Conservation (phyloP, 116 monocot species). For the Zostera marina region DNA sequence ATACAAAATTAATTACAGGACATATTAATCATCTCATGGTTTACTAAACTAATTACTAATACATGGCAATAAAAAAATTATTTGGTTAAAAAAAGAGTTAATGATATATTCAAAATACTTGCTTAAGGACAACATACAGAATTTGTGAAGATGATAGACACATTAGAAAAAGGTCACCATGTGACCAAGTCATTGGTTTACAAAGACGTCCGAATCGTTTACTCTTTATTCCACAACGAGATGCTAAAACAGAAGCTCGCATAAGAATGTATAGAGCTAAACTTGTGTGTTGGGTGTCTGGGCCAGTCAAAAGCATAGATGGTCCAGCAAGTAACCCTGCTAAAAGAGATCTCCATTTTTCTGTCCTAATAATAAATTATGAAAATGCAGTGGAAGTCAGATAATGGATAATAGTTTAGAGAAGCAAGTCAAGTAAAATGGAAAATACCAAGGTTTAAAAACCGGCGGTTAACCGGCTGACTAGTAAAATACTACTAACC, state of each 20-base stretch:
- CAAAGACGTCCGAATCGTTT: slow-evolving; percentile 67
- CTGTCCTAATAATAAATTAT: slow-evolving; percentile 41
- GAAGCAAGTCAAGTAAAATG: too few species aligned
- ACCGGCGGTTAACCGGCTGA: too few species aligned
- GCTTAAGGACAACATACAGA: slow-evolving; percentile 40
- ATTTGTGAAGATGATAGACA: slow-evolving; percentile 94
- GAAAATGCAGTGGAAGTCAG: neutral
- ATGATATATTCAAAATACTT: neutral
- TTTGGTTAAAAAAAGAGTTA: too few species aligned
- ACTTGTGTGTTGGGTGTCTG: slow-evolving; percentile 74
- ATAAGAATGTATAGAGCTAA: slow-evolving; percentile 88
- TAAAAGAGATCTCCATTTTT: slow-evolving; percentile 72
- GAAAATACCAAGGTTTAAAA: too few species aligned
- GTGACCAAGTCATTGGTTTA: slow-evolving; percentile 79
- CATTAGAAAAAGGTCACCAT: slow-evolving; percentile 96
- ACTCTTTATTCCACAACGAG: slow-evolving; percentile 97
- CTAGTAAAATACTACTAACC: too few species aligned
- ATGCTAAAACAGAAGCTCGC: slow-evolving; percentile 78
- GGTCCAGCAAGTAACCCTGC: slow-evolving; percentile 81
- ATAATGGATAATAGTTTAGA: neutral
- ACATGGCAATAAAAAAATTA: too few species aligned
- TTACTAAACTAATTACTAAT: too few species aligned
- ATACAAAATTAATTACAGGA: too few species aligned
- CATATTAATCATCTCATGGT: too few species aligned
- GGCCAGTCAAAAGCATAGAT: slow-evolving; percentile 85